phyloP scores from a whole-genome alignment of 257 asterid genomes.

The Solanum medicagineum region DNA sequence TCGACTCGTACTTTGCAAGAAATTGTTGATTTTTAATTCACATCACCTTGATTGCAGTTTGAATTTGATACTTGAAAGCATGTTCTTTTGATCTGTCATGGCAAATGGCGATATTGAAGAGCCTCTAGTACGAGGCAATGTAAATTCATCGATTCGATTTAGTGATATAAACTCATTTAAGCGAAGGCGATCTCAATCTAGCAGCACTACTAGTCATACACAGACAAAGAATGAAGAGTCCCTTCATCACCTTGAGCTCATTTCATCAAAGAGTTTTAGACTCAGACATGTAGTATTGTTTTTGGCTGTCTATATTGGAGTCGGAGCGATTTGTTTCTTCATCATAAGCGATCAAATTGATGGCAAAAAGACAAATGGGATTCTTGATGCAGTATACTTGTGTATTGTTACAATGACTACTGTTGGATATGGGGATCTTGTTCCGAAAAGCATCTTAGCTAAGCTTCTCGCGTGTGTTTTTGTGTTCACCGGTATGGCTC shows the following conservation, averaged over 20 bases:
- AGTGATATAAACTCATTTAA: slow-evolving; percentile 15
- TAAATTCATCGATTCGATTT: slow-evolving; percentile 17
- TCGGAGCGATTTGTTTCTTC: slow-evolving; percentile 50
- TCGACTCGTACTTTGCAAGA: not conserved
- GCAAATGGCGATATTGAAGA: slow-evolving; percentile 28
- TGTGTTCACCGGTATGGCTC: slow-evolving; percentile 65
- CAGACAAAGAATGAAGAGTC: slow-evolving; percentile 7
- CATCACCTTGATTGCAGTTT: not conserved
- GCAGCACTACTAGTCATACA: not conserved
- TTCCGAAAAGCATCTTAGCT: slow-evolving; percentile 40
- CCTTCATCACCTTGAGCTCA: slow-evolving; percentile 6
- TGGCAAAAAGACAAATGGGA: slow-evolving; percentile 58
- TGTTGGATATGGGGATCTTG: slow-evolving; percentile 86
- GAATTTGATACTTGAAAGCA: not conserved
- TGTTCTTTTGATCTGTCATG: slow-evolving; percentile 15
- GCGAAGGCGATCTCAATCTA: slow-evolving; percentile 15
- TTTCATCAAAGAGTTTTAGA: slow-evolving; percentile 14
- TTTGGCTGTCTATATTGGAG: slow-evolving; percentile 31
- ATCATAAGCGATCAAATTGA: slow-evolving; percentile 39
- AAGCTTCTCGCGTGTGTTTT: slow-evolving; percentile 56
- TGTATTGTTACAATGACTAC: slow-evolving; percentile 93
- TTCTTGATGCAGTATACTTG: slow-evolving; percentile 67
- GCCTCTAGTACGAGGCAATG: slow-evolving; percentile 31
- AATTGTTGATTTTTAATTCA: not conserved
- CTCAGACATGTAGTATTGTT: slow-evolving; percentile 22